Base-by-base conservation (phyloP, 495 filamentous ascomycete species). In the Bombardia bombarda region DNA sequence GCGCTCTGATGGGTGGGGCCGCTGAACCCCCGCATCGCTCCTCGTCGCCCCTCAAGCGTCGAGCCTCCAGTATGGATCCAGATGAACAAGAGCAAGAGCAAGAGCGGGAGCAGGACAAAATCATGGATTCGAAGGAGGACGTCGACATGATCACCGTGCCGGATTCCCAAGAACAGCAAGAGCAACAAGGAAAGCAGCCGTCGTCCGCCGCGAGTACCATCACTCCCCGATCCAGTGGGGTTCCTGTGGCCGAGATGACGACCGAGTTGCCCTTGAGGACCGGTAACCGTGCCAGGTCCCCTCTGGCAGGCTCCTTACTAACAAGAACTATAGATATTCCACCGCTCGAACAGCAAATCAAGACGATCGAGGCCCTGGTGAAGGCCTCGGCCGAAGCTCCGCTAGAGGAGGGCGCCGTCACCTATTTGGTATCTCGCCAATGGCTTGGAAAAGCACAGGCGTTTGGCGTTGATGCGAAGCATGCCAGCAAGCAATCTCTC, bases 401-500 rank as follows among this genome's bases (percentile, higher is more conserved):
- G 5, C 58, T 81, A 22, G 51, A 75, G 45, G 85, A 90, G 38
- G 82, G 82, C 12, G 77, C 86, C 47, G 75, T 79, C 48, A 86
- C 80, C 22, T 95, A 82, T 52, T 67, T 94, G 9, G 73, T 98
- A 13, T 92, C 90, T 6, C 74, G 69, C 16, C 62, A 70, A 38
- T 98, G 92, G 92, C 69, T 97, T 19, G 71, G 71, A 32, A 74
- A 79, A 26, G 87, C 96, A 2, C 67, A 83, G 45, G 73, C 83
- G 10, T 74, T 87, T 43, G 78, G 80, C 32, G 63, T 75, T 3
- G 74, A 81, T 16, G 58, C 66, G 21, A 54, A 62, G 36, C 64
- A 72, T 46, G 68, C 66, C 12, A 75, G 73, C 49, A 86, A 89
- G 52, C 75, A 79, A 36, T 68, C 73, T 4, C 46, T 63, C 23